Evolutionary conservation across 176 grass and related monocot genomes (phyloP), one percentile per base, ranked within the genome.

Genomic region (Bolboschoenus planiculmis): DNA sequence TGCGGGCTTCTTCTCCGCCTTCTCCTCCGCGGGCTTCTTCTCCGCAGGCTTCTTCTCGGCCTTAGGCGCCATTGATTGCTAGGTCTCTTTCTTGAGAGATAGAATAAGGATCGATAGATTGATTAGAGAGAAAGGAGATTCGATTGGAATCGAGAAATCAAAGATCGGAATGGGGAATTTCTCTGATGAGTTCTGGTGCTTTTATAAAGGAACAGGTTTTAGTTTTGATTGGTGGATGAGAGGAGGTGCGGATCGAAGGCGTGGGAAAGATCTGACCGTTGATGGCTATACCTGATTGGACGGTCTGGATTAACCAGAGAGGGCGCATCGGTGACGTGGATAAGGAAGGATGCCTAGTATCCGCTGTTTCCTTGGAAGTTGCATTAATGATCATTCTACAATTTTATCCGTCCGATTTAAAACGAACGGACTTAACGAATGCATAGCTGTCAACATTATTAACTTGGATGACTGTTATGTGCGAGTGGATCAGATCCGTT

Each of bases 51-150:
- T n/a, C n/a, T n/a, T n/a, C n/a, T n/a, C n/a, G 3, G 70, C 70
- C 67, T 85, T 85, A 6, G 83, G 83, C 21, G 83, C 83, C 83
- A n/a, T n/a, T n/a, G n/a, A 85, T 85, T 44, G 23, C 11, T 56
- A 40, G 1, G 20, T 56, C 5, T 56, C 53, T 18, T 16, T 55
- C 53, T 56, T 21, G 18, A 56, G 8, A 2, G 37, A 40, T 0
- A 40, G 7, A 6, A 40, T n/a, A 42, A 51, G 16, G 47, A 51
- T 5, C 47, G 47, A 37, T 47, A 1, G 47, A 54, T 37, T 20
- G 60, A 47, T 11, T 30, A 30, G 56, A 7, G n/a, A 39, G 29
- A 61, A 7, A 20, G n/a, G 48, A 81, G 53, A 34, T 81, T 37
- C 50, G 78, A 42, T 58, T 81, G 44, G 30, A n/a, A n/a, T n/a